phyloP scores from a whole-genome alignment of 2,329 filamentous ascomycete species.

The Epichloe typhina region DNA sequence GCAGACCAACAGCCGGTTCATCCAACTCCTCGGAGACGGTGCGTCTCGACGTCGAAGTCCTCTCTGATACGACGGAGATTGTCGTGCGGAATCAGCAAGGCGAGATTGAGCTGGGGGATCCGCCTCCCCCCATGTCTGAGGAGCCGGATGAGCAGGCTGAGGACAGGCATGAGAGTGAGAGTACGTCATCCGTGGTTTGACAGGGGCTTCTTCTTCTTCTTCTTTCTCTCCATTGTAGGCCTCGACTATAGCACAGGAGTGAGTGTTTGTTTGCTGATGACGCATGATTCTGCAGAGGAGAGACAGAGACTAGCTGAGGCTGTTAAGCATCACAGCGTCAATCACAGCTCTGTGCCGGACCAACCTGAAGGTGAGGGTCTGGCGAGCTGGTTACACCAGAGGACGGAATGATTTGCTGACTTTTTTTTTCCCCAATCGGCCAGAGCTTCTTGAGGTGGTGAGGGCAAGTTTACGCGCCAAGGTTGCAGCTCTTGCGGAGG shows the following conservation, averaged over 20 bases:
- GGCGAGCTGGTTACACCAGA: too few relatives aligned
- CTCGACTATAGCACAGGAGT: neutral
- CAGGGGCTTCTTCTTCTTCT: neutral
- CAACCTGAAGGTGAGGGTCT: conserved; percentile 49
- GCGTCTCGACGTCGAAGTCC: conserved; percentile 33
- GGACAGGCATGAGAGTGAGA: conserved; percentile 43
- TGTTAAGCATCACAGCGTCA: conserved; percentile 46
- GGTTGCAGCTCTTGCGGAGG: conserved; percentile 61
- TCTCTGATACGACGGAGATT: conserved; percentile 40
- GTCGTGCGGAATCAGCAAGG: conserved; percentile 50
- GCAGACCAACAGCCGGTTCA: conserved; percentile 36
- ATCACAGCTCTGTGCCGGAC: conserved; percentile 40
- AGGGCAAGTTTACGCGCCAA: conserved; percentile 58
- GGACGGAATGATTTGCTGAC: neutral
- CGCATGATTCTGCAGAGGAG: conserved; percentile 30
- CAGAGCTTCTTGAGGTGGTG: conserved; percentile 58
- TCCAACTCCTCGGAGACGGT: conserved; percentile 30
- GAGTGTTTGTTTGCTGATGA: neutral
- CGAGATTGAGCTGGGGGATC: conserved; percentile 47
- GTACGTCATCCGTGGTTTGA: conserved; percentile 19
- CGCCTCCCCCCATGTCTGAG: conserved; percentile 37
- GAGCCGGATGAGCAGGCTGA: conserved; percentile 45
- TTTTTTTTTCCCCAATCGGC: neutral
- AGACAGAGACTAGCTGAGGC: conserved; percentile 47
- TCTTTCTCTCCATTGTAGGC: neutral